These are phyloP conservation scores for Monilinia polystroma DNA, from an alignment of 2,329 filamentous ascomycete species.

Conservation along the genomic window DNA sequence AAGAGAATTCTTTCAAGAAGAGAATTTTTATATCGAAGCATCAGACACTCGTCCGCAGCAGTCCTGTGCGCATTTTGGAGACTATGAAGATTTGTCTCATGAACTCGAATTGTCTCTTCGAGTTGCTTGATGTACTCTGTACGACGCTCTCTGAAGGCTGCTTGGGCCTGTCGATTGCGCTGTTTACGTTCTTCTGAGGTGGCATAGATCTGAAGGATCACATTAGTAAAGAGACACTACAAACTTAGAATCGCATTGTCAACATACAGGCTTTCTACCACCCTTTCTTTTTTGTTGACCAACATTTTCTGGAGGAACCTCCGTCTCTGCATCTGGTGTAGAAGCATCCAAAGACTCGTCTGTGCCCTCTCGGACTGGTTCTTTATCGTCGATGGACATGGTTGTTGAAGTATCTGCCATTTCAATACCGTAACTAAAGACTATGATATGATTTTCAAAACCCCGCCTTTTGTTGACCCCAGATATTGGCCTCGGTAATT, in stretches of 20 bases:
- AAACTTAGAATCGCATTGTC: conserved; percentile 19
- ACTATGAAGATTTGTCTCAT: conserved; percentile 90
- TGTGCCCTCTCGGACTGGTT: conserved; percentile 56
- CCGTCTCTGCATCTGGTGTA: conserved; percentile 55
- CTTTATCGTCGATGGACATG: conserved; percentile 66
- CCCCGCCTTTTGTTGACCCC: conserved; percentile 19
- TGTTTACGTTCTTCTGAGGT: conserved; percentile 98
- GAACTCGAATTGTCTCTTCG: conserved; percentile 93
- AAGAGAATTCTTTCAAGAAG: conserved; percentile 90
- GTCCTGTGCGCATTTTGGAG: conserved; percentile 92
- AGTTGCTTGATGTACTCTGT: conserved; percentile 99
- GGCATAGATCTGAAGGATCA: conserved; percentile 76
- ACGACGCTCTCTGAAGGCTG: conserved; percentile 91
- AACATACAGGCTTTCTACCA: conserved; percentile 88
- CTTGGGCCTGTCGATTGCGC: conserved; percentile 93
- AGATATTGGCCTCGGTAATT: conserved; percentile 21
- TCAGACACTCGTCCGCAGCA: conserved; percentile 93
- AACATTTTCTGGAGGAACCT: conserved; percentile 48
- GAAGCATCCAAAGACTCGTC: conserved; percentile 57
- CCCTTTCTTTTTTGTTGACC: conserved; percentile 87
- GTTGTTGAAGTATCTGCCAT: conserved; percentile 40
- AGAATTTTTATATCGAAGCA: conserved; percentile 98
- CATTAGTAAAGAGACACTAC: conserved; percentile 29
- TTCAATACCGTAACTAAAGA: conserved; percentile 8
- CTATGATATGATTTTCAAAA: conserved; percentile 3